Evolutionary conservation across 2,329 filamentous ascomycete genomes (phyloP).

Genomic region (Trichoderma endophyticum): DNA sequence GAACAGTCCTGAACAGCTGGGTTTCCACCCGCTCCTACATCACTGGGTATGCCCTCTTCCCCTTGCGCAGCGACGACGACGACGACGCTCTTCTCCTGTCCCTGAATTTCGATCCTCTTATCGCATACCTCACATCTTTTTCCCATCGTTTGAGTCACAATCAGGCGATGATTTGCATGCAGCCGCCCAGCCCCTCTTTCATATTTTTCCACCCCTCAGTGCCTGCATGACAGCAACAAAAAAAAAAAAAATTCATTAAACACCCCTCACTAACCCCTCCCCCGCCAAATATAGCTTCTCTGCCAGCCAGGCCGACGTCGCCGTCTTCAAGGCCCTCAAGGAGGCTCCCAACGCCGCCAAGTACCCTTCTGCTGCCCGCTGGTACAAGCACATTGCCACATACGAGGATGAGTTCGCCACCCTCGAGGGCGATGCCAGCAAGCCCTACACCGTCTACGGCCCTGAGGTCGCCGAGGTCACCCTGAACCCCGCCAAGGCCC

Average conservation of each 20-base stretch:
- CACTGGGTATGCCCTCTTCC: slow-evolving; percentile 60
- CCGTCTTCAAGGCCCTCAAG: slow-evolving; percentile 86
- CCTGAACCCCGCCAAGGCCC: slow-evolving; percentile 81
- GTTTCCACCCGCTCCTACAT: slow-evolving; percentile 73
- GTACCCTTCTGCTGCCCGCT: slow-evolving; percentile 91
- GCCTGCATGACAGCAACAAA: not conserved
- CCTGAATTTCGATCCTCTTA: not conserved
- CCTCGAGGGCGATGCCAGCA: slow-evolving; percentile 85
- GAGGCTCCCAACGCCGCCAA: slow-evolving; percentile 73
- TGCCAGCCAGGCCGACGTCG: slow-evolving; percentile 93
- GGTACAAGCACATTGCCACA: slow-evolving; percentile 97
- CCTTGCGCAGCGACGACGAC: not conserved
- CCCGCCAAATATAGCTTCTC: slow-evolving; percentile 41
- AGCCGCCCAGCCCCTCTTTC: slow-evolving; percentile 16
- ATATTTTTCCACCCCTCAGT: slow-evolving; percentile 16
- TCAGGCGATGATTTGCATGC: slow-evolving; percentile 3
- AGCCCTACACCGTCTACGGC: slow-evolving; percentile 86
- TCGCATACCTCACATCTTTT: not conserved
- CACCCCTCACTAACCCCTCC: slow-evolving; percentile 11
- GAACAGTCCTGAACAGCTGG: slow-evolving; percentile 64
- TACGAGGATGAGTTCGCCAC: slow-evolving; percentile 90
- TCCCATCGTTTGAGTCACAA: not conserved
- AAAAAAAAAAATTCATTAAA: slow-evolving; percentile 1
- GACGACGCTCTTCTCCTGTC: not conserved
- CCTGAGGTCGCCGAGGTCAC: slow-evolving; percentile 76